Evolutionary conservation across 345 rosid species (phyloP).

Genomic region (Garcia nutans): DNA sequence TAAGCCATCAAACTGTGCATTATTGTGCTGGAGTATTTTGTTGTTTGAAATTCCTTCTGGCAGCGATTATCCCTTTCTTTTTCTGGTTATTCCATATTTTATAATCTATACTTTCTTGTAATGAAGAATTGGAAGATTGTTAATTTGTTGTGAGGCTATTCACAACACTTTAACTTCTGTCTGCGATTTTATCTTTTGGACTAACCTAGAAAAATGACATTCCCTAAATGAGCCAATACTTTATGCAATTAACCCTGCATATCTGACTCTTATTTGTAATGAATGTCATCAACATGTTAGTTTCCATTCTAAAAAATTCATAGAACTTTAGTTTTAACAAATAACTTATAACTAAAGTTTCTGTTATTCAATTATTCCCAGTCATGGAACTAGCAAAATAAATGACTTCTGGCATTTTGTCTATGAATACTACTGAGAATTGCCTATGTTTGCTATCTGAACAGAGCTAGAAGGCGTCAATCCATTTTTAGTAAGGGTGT

Average conservation of each 20-base stretch:
- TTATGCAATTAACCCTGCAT: background rate
- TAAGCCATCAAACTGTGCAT: conserved; percentile 20
- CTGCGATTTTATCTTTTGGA: background rate
- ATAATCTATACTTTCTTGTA: background rate
- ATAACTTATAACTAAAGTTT: background rate
- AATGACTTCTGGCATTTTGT: background rate
- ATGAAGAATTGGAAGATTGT: background rate
- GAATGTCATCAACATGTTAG: background rate
- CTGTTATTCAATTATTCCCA: background rate
- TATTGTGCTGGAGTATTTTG: background rate
- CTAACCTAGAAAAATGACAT: background rate
- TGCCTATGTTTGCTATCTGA: background rate
- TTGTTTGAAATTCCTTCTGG: background rate
- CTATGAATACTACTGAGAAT: background rate
- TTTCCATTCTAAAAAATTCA: background rate
- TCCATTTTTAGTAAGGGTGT: background rate
- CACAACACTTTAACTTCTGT: background rate
- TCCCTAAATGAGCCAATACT: background rate
- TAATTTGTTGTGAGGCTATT: background rate
- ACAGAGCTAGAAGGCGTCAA: background rate
- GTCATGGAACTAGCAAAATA: background rate
- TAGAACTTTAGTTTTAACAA: background rate
- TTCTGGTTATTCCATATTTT: background rate
- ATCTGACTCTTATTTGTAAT: background rate
- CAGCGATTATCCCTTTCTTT: background rate